Conservation (phyloP, 2,329 filamentous ascomycete species). For the Aspergillus sclerotialis region DNA sequence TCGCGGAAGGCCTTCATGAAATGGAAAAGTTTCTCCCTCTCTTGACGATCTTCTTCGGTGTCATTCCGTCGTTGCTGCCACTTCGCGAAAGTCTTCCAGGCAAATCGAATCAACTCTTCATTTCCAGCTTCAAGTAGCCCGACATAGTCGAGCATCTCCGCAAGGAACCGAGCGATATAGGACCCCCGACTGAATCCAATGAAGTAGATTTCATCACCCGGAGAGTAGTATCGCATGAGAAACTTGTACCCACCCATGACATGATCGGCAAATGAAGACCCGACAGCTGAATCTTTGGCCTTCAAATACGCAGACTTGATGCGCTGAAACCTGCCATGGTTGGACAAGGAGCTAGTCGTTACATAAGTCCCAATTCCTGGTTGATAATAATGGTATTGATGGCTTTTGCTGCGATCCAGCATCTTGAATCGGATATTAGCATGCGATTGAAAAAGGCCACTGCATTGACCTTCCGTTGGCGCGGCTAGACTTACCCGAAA, state of each 20-base stretch:
- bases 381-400: conserved; percentile 4
- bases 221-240: conserved; percentile 60
- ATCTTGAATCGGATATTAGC: conserved; percentile 2
- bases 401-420: conserved; percentile 4
- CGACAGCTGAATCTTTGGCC: conserved; percentile 47
- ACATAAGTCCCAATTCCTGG: conserved; percentile 4
- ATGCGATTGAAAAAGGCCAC: not conserved
- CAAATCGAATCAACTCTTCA: conserved; percentile 72
- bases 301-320: conserved; percentile 45
- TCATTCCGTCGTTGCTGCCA: conserved; percentile 31
- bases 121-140: conserved; percentile 69
- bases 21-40: conserved; percentile 50
- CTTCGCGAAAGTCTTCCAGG: conserved; percentile 70
- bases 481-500: conserved; percentile 29
- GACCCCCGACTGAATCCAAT: conserved; percentile 65
- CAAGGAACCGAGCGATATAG: conserved; percentile 63
- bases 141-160: conserved; percentile 73
- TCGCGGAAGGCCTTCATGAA: conserved; percentile 76
- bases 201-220: conserved; percentile 51
- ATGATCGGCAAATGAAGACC: conserved; percentile 68
- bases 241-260: conserved; percentile 72
- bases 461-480: conserved; percentile 2
- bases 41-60: conserved; percentile 16
- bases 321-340: conserved; percentile 18
- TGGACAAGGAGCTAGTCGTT: conserved; percentile 8